Evolutionary conservation across 176 grass and related monocot genomes (phyloP), one percentile per base, ranked within the genome.

Genomic region (Eragrostis nindensis): DNA sequence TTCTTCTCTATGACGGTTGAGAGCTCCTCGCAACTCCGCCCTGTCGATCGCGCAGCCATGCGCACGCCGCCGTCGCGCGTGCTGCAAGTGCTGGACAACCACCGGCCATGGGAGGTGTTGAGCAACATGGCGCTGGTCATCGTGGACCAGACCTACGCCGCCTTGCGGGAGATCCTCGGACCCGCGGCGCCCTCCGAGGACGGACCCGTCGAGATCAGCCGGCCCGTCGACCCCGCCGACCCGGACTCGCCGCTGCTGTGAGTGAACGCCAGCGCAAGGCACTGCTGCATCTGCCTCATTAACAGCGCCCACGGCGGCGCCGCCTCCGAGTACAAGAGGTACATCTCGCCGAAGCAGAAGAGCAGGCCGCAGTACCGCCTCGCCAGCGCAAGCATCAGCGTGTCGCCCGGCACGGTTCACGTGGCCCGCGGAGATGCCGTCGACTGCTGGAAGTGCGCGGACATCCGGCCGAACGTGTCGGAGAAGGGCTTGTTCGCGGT

Each of bases 201-300:
- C 47, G 30, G 45, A 29, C 30, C 26, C 67, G 63, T 75, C 41
- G 46, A 69, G 54, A 4, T 87, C 65, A 36, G 3, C 72, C 32
- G 54, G 14, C 72, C 78, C 32, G 26, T 82, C 32, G 72, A 87
- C 54, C 54, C 64, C 18, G 64, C 71, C 22, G 72, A 87, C 64
- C 85, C 64, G 2, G 45, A 43, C 53, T 87, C 85, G 71, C 79
- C 78, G 54, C 36, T 87, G 44, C 45, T 87, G 65, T 70, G 8
- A 36, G 66, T 87, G 32, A 27, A 76, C 54, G 73, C 79, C 73
- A 52, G 65, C 73, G 55, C 72, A 65, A 26, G 36, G 25, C 73
- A 82, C 79, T 82, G 85, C 79, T 82, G 44, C 79, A 11, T 82
- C 56, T 18, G 73, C 79, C 45, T 71, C 2, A 40, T 45, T 65